A percentile compares a stretch with the other conserved stretches of the same genome.
Conservation (phyloP, 2,329 filamentous ascomycete species). For the Botrytis aclada region DNA sequence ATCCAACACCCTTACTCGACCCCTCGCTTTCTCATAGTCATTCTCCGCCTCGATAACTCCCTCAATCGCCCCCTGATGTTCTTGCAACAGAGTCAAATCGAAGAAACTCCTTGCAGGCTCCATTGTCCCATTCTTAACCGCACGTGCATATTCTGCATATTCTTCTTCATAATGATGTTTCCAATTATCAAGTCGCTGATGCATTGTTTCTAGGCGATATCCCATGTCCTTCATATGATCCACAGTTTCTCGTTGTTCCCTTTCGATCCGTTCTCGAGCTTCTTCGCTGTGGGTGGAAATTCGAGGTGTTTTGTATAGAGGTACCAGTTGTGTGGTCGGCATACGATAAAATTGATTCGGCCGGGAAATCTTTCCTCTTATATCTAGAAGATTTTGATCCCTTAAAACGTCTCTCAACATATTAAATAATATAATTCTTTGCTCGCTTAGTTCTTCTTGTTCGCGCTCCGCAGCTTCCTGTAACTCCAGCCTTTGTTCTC, state of each 20-base stretch:
- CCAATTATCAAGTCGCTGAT: slow-evolving; percentile 21
- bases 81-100: slow-evolving; percentile 19
- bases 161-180: slow-evolving; percentile 16
- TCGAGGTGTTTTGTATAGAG: background rate
- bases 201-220: slow-evolving; percentile 5
- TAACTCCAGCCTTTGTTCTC: background rate
- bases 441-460: background rate
- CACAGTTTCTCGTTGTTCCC: background rate
- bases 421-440: background rate
- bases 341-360: background rate
- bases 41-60: slow-evolving; percentile 20
- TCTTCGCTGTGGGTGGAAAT: background rate
- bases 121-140: slow-evolving; percentile 4
- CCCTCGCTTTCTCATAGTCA: slow-evolving; percentile 8
- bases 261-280: background rate
- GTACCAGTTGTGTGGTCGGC: background rate
- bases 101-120: slow-evolving; percentile 20
- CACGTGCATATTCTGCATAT: slow-evolving; percentile 11
- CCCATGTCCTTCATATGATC: slow-evolving; percentile 7
- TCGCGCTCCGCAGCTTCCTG: background rate
- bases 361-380: background rate
- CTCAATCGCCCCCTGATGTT: slow-evolving; percentile 11
- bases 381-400: background rate
- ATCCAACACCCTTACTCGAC: slow-evolving; percentile 14
- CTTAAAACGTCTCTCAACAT: background rate